phyloP scores from a whole-genome alignment of 495 filamentous ascomycete genomes.

The Tuber umbilicatum region DNA sequence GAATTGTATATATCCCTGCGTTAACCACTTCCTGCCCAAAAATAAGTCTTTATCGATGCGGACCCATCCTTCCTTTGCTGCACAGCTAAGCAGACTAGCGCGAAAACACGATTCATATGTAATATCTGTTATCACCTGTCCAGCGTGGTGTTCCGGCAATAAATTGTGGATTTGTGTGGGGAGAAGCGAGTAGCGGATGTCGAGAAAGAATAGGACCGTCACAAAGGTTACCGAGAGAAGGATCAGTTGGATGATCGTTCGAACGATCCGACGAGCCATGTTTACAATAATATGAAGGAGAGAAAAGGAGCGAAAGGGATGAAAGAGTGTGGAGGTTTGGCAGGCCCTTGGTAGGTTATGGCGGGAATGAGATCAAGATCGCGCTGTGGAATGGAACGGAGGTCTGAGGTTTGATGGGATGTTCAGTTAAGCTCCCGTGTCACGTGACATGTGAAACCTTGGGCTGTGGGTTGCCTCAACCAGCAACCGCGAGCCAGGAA shows the following conservation, averaged over 20 bases:
- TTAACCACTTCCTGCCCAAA: conserved; percentile 63
- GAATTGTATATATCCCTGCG: conserved; percentile 75
- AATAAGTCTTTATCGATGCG: conserved; percentile 90
- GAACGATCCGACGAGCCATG: conserved; percentile 51
- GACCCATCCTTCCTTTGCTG: conserved; percentile 60
- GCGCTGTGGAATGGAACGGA: not conserved
- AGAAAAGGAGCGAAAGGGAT: not conserved
- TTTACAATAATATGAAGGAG: conserved; percentile 12
- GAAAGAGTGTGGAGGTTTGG: conserved; percentile 2
- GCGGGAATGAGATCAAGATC: not conserved
- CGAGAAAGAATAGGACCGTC: conserved; percentile 66
- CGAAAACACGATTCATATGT: conserved; percentile 70
- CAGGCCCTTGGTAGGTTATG: not conserved
- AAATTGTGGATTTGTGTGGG: conserved; percentile 70
- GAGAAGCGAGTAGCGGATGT: conserved; percentile 72
- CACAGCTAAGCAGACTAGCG: conserved; percentile 73
- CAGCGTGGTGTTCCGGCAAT: conserved; percentile 73
- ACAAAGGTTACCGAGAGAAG: conserved; percentile 60
- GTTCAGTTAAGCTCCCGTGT: not conserved
- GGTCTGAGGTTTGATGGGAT: not conserved
- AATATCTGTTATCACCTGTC: conserved; percentile 80
- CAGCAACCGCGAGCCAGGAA: not conserved
- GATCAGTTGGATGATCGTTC: conserved; percentile 73
- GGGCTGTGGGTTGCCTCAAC: not conserved
- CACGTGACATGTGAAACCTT: not conserved